Evolutionary conservation across 2,329 filamentous ascomycete genomes (phyloP).

Genomic region (Phoma sp.): DNA sequence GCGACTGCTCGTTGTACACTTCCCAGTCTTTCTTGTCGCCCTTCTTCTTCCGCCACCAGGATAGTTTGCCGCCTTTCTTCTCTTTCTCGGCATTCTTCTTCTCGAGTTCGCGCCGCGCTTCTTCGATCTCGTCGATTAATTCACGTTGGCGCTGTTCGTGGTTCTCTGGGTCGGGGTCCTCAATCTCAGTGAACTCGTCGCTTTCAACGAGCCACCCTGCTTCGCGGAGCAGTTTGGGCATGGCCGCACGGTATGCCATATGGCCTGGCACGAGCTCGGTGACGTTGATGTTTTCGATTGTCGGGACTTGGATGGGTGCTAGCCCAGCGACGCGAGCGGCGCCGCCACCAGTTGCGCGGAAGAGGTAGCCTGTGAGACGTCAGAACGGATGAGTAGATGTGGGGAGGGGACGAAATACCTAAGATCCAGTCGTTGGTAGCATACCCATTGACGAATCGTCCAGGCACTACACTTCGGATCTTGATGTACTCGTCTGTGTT

Average conservation of each 20-base stretch:
- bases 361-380: slow-evolving; percentile 71
- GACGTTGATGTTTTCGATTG: slow-evolving; percentile 87
- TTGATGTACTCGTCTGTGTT: slow-evolving; percentile 88
- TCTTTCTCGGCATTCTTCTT: slow-evolving; percentile 67
- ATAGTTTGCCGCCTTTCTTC: slow-evolving; percentile 65
- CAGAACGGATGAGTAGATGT: slow-evolving; percentile 13
- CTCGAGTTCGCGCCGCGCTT: slow-evolving; percentile 86
- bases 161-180: slow-evolving; percentile 95
- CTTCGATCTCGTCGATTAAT: slow-evolving; percentile 95
- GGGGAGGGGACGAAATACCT: slow-evolving; percentile 51
- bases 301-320: slow-evolving; percentile 77
- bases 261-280: slow-evolving; percentile 87
- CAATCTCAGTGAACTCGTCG: slow-evolving; percentile 95
- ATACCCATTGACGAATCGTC: slow-evolving; percentile 95
- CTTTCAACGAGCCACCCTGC: slow-evolving; percentile 91
- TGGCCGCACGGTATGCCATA: slow-evolving; percentile 94
- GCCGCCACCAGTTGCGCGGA: slow-evolving; percentile 90
- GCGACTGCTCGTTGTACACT: slow-evolving; percentile 78
- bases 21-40: slow-evolving; percentile 89
- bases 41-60: slow-evolving; percentile 82
- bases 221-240: slow-evolving; percentile 85
- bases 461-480: slow-evolving; percentile 81
- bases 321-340: slow-evolving; percentile 89
- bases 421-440: slow-evolving; percentile 97
- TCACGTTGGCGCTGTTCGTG: slow-evolving; percentile 87